These are phyloP conservation scores for Porcisia deanei DNA, from an alignment of 208 protist genomes.

Conservation along the genomic window DNA sequence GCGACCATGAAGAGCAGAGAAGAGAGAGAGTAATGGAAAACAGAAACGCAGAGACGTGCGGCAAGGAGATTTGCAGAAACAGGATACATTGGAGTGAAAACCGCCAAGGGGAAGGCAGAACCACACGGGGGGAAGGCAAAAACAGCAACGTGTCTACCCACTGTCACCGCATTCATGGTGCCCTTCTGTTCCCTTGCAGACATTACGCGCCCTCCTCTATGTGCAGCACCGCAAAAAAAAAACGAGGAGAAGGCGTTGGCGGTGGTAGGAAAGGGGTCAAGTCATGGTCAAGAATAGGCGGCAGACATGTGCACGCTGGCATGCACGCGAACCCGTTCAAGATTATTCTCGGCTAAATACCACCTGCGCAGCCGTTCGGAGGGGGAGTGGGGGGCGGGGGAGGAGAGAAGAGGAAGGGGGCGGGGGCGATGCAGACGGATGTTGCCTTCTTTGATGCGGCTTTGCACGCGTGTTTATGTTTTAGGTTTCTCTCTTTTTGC, in stretches of 20 bases:
- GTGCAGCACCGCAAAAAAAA: not conserved
- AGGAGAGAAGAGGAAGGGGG: too few relatives aligned
- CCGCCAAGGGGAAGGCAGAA: slow-evolving; percentile 3
- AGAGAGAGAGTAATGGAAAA: not conserved
- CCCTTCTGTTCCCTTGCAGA: slow-evolving; percentile 4
- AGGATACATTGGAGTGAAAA: slow-evolving; percentile 9
- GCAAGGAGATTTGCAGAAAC: not conserved
- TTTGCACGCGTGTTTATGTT: not conserved
- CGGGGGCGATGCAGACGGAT: not conserved
- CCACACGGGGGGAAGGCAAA: not conserved
- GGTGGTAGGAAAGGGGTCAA: not conserved
- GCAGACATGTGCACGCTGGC: not conserved
- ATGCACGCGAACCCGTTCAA: not conserved
- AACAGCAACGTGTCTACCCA: not conserved
- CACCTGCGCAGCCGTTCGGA: not conserved
- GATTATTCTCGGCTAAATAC: not conserved
- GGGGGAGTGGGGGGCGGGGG: too few relatives aligned
- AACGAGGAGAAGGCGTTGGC: not conserved
- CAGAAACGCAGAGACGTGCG: not conserved
- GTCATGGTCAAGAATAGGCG: not conserved
- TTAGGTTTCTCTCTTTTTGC: not conserved
- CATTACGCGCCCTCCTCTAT: not conserved
- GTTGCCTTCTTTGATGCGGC: not conserved
- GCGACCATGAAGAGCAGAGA: not conserved
- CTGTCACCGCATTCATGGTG: not conserved